phyloP scores from a whole-genome alignment of 495 filamentous ascomycete species.

The Penicillium pulvis region DNA sequence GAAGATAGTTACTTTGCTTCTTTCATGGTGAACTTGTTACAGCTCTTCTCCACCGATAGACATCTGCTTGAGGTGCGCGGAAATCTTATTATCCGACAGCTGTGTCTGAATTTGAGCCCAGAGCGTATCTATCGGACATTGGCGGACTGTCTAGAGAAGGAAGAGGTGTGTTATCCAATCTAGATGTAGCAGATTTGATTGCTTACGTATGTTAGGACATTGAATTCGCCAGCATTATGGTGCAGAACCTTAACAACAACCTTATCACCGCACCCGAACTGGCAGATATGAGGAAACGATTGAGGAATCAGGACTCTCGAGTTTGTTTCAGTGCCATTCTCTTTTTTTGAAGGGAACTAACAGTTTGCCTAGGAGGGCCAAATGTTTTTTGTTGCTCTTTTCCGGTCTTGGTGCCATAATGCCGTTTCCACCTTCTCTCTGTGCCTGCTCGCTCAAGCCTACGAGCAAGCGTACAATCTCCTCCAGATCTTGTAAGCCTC shows the following conservation, averaged over 20 bases:
- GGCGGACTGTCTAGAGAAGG: conserved; percentile 95
- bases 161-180: conserved; percentile 59
- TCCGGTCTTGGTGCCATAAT: conserved; percentile 98
- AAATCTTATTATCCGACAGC: conserved; percentile 93
- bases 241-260: conserved; percentile 99
- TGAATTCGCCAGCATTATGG: conserved; percentile 99
- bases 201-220: conserved; percentile 61
- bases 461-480: conserved; percentile 97
- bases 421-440: conserved; percentile 96
- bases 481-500: conserved; percentile 85
- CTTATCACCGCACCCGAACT: conserved; percentile 96
- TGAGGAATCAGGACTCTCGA: conserved; percentile 87
- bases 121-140: conserved; percentile 96
- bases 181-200: neutral
- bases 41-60: conserved; percentile 92
- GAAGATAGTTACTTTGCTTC: conserved; percentile 96
- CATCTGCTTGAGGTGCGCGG: conserved; percentile 88
- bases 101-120: conserved; percentile 88
- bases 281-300: conserved; percentile 82
- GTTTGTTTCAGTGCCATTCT: conserved; percentile 38
- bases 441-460: conserved; percentile 94
- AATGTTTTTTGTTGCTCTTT: conserved; percentile 90
- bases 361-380: conserved; percentile 72
- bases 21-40: conserved; percentile 96
- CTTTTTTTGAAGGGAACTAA: conserved; percentile 12